Base-by-base conservation (phyloP, 1,139 yeast species). In the Pichia sp. region DNA sequence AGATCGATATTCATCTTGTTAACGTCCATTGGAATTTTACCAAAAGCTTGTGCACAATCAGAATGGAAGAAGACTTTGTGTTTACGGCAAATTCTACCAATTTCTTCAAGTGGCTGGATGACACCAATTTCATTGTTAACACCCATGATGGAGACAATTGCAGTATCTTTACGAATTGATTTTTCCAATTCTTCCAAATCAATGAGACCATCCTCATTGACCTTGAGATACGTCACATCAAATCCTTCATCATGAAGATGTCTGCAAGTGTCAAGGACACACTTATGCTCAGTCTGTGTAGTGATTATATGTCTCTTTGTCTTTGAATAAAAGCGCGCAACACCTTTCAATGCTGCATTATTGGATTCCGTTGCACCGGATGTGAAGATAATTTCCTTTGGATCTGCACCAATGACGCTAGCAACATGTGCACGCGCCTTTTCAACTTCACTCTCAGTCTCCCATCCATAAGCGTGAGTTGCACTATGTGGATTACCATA, bases 401-500 rank as follows among this genome's bases (percentile, higher is more conserved):
- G 87, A 58, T 91, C 96, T 19, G 98, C 98, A 26, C 77, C 76
- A 49, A 93, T 87, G 36, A 91, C 73, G 27, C 69, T 67, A 4
- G 98, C 97, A 38, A 91, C 69, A 51, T 87, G 71, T 36, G 66
- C 70, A 53, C 99, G 75, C 4, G 98, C 95, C 39, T 66, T 67
- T 56, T 91, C 98, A 24, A 93, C 94, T 42, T 83, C 96, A 50
- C 73, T 74, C 41, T 88, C 96, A 6, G 98, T 84, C 63, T 91
- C 99, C 99, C 99, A 91, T 25, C 99, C 99, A 58, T 91, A 91
- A n/a, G 95, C 75, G 57, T 91, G 97, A 11, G 98, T 93, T 38
- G 94, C 78, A 5, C 96, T 86, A 60, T 91, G 99, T 12, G 98
- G 98, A 59, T 91, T 91, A 40, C 99, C 99, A 56, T 87, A 91